These are phyloP conservation scores for Monascus ruber DNA, from an alignment of 2,329 filamentous ascomycete species.

Conservation along the genomic window DNA sequence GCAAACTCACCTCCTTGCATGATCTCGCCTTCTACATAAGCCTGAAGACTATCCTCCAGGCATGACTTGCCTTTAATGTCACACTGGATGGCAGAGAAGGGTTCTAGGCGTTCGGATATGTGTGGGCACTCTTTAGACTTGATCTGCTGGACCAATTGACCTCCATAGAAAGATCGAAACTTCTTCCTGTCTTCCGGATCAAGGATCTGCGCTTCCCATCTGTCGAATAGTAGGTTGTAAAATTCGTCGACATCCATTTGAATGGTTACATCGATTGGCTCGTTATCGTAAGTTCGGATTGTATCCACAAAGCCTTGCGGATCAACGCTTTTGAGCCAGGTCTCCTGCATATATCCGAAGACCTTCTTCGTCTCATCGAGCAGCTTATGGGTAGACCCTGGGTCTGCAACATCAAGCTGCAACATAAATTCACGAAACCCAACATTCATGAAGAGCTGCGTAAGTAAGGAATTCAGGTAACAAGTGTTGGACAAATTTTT, in stretches of 20 bases:
- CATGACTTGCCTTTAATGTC: slow-evolving; percentile 86
- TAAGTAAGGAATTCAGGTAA: slow-evolving; percentile 89
- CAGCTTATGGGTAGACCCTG: slow-evolving; percentile 50
- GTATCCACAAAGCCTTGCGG: slow-evolving; percentile 60
- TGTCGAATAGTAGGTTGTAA: slow-evolving; percentile 84
- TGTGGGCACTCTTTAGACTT: slow-evolving; percentile 91
- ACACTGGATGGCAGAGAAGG: slow-evolving; percentile 89
- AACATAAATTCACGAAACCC: slow-evolving; percentile 80
- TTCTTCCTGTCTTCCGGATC: slow-evolving; percentile 55
- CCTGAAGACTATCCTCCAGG: slow-evolving; percentile 76
- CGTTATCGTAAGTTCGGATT: slow-evolving; percentile 73
- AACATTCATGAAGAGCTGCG: slow-evolving; percentile 92
- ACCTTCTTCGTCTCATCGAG: slow-evolving; percentile 68
- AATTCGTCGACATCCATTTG: slow-evolving; percentile 99
- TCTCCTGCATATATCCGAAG: slow-evolving; percentile 79
- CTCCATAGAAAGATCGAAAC: slow-evolving; percentile 79
- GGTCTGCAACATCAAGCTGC: slow-evolving; percentile 45
- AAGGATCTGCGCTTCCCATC: slow-evolving; percentile 73
- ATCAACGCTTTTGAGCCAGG: slow-evolving; percentile 60
- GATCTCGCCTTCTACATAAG: slow-evolving; percentile 92
- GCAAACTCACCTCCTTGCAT: slow-evolving; percentile 66
- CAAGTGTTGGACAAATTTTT: slow-evolving; percentile 90
- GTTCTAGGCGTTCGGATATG: slow-evolving; percentile 79
- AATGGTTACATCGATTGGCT: slow-evolving; percentile 69
- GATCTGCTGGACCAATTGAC: slow-evolving; percentile 85